phyloP scores from a whole-genome alignment of 768 basidiomycete genomes.

The Exsudoporus frostii region DNA sequence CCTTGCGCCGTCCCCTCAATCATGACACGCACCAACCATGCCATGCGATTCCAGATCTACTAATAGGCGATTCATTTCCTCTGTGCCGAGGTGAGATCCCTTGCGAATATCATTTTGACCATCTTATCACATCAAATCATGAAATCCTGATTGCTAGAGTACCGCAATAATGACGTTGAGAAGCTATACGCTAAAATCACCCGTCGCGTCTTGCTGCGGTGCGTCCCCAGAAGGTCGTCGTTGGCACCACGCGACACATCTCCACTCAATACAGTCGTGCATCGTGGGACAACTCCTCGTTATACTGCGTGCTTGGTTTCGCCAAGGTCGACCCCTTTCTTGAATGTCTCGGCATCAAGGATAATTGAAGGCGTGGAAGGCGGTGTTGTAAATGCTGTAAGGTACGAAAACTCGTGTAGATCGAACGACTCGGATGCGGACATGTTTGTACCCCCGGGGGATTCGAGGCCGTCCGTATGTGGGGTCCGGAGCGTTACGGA shows the following conservation, averaged over 20 bases:
- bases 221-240: neutral
- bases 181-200: slow-evolving; percentile 16
- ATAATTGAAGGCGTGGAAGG: slow-evolving; percentile 25
- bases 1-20: slow-evolving; percentile 2
- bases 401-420: slow-evolving; percentile 30
- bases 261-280: slow-evolving; percentile 11
- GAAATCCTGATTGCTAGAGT: slow-evolving; percentile 12
- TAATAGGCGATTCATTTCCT: neutral
- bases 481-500: slow-evolving; percentile 8
- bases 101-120: neutral
- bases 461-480: slow-evolving; percentile 4
- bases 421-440: slow-evolving; percentile 20
- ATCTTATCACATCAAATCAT: slow-evolving; percentile 28
- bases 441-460: slow-evolving; percentile 12
- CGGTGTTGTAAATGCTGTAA: slow-evolving; percentile 31
- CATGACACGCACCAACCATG: slow-evolving; percentile 23
- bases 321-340: slow-evolving; percentile 7
- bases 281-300: slow-evolving; percentile 4
- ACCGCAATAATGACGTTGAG: slow-evolving; percentile 7
- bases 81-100: neutral
- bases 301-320: slow-evolving; percentile 12
- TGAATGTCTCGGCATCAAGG: slow-evolving; percentile 5
- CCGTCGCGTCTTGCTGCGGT: neutral
- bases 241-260: slow-evolving; percentile 6
- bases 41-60: slow-evolving; percentile 8